Evolutionary conservation across 176 grass and related monocot species (phyloP).

Genomic region (Zea luxurians): DNA sequence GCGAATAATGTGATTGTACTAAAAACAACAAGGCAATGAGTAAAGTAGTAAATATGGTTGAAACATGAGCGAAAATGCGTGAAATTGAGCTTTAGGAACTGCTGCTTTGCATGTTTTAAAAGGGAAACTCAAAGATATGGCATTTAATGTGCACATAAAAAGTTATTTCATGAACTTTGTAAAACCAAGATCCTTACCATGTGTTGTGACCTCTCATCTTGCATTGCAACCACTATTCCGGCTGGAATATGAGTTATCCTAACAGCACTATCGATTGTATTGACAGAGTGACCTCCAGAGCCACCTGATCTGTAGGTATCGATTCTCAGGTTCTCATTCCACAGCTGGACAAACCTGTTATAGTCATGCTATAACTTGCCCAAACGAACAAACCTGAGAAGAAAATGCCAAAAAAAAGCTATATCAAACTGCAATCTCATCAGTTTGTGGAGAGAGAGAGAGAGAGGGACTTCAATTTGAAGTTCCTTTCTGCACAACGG

Average conservation of each 20-base stretch:
- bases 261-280: conserved; percentile 93
- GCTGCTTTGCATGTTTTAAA: not conserved
- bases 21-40: conserved; percentile 4
- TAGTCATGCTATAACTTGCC: conserved; percentile 8
- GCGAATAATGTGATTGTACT: not conserved
- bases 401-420: not conserved
- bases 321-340: conserved; percentile 85
- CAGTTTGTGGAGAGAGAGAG: conserved; percentile 57
- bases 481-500: not conserved
- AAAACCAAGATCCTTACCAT: conserved; percentile 52
- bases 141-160: not conserved
- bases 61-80: not conserved
- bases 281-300: conserved; percentile 85
- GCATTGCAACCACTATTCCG: conserved; percentile 81
- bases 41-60: conserved; percentile 4
- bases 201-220: conserved; percentile 99
- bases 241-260: conserved; percentile 93
- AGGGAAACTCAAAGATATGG: not conserved
- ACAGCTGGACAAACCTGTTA: conserved; percentile 76
- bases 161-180: not conserved
- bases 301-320: conserved; percentile 93
- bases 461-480: no score
- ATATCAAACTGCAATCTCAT: conserved; percentile 63
- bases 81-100: conserved; percentile 8
- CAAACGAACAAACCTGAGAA: not conserved